Evolutionary conservation across 2,329 filamentous ascomycete species (phyloP).

Genomic region (Elsinoe ampelina): DNA sequence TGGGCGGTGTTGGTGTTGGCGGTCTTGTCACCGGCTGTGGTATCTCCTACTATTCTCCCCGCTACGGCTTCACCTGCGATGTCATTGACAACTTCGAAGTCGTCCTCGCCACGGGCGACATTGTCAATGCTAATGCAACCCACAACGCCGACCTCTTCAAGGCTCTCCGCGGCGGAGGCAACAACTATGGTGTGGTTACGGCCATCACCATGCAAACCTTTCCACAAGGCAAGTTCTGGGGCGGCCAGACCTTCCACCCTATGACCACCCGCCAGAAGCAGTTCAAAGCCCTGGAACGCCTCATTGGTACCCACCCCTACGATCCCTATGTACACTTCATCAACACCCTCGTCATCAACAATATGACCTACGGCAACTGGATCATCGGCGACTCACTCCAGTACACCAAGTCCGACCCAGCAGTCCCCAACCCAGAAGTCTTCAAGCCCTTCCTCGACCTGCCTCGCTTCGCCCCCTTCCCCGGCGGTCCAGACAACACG

Average conservation of each 20-base stretch:
- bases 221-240: conserved; percentile 20
- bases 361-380: conserved; percentile 15
- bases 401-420: conserved; percentile 23
- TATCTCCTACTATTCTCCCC: conserved; percentile 23
- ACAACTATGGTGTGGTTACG: conserved; percentile 38
- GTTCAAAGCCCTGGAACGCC: conserved; percentile 17
- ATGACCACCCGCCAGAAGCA: conserved; percentile 16
- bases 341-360: conserved; percentile 15
- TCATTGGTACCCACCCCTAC: conserved; percentile 16
- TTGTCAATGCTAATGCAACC: conserved; percentile 31
- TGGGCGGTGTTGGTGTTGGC: conserved; percentile 22
- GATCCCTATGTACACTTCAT: conserved; percentile 20
- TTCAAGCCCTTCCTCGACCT: conserved; percentile 19
- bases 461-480: conserved; percentile 17
- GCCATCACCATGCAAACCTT: conserved; percentile 32
- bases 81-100: conserved; percentile 23
- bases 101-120: conserved; percentile 24
- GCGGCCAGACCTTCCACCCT: conserved; percentile 19
- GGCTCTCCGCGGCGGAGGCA: conserved; percentile 38
- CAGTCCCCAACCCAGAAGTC: conserved; percentile 16
- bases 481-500: conserved; percentile 17
- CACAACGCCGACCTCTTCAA: conserved; percentile 44
- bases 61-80: conserved; percentile 24
- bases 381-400: conserved; percentile 28
- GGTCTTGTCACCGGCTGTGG: conserved; percentile 25